Base-by-base conservation (phyloP, 176 grass and related monocot species). In the Carex parvula region DNA sequence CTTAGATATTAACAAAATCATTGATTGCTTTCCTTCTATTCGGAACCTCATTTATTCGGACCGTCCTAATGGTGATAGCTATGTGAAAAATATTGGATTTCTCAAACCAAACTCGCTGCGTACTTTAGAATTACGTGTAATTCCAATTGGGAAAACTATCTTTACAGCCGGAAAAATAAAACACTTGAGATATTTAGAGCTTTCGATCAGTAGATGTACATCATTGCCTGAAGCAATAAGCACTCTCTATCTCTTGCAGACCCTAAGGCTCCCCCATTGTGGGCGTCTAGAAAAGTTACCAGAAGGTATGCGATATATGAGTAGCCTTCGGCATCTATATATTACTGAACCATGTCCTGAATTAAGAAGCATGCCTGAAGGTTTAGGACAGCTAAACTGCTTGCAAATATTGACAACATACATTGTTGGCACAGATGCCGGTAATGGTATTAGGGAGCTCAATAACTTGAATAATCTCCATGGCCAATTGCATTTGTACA, bases 281-380 rank as follows among this genome's bases (percentile, higher is more conserved):
- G 0, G 0, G 0, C 0, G 10, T 2, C 39, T 85, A 9, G 2
- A n/a, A 53, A 75, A 78, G 21, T 18, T 85, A 24, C 89, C 89
- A 81, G 44, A 80, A 26, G 58, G 87, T 30, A 88, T 90, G 82
- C 79, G 65, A 54, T 82, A 67, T 53, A 85, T 88, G 89, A 14
- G 2, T 12, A 86, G 16, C 37, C 88, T 89, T 32, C 2, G 79
- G 0, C 79, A 89, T 26, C 32, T 89, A 15, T 85, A 81, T 4
- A 80, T 63, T 39, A 18, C 61, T 18, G 41, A 16, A 11, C 42
- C 7, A 7, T 85, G 82, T 2, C 0, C 0, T 65, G 58, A 33
- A 2, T 53, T 90, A 58, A 26, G 44, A 24, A 53, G 5, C 26
- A 87, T 90, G 85, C 81, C 88, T 14, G 2, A 55, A 3, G 52